phyloP scores from a whole-genome alignment of 2,329 filamentous ascomycete genomes.

The Thielaviopsis ethacetica region DNA sequence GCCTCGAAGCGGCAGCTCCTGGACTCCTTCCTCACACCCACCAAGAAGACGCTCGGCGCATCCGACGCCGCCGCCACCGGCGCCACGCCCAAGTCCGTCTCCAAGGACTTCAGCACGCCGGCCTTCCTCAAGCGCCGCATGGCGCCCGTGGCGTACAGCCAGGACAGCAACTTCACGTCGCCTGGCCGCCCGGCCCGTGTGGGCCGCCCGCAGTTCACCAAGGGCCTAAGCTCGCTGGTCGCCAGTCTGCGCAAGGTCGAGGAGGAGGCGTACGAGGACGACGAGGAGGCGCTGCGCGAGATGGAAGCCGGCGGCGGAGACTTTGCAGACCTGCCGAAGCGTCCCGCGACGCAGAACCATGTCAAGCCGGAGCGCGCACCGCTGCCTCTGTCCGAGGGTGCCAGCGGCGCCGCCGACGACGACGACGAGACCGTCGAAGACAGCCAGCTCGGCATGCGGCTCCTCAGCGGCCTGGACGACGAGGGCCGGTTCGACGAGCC shows the following conservation, averaged over 20 bases:
- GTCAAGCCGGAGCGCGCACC: constrained; percentile 13
- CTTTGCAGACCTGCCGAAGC: constrained; percentile 10
- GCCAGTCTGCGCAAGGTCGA: constrained; percentile 53
- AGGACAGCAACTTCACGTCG: background rate
- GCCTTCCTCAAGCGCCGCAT: constrained; percentile 39
- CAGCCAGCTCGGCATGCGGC: constrained; percentile 24
- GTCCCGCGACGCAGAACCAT: constrained; percentile 3
- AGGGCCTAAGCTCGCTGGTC: constrained; percentile 59
- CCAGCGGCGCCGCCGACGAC: background rate
- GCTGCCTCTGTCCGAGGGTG: background rate
- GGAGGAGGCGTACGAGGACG: constrained; percentile 54
- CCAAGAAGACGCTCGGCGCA: constrained; percentile 31
- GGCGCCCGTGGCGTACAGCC: background rate
- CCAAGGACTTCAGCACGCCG: constrained; percentile 49
- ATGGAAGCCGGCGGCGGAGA: constrained; percentile 39
- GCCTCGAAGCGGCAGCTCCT: constrained; percentile 44
- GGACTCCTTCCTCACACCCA: constrained; percentile 49
- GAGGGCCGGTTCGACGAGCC: constrained; percentile 40
- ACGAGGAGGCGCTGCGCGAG: constrained; percentile 58
- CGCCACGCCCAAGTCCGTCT: constrained; percentile 33
- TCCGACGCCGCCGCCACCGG: constrained; percentile 16
- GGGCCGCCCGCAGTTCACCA: constrained; percentile 44
- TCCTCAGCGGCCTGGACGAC: constrained; percentile 48
- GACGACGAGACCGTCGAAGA: constrained; percentile 24
- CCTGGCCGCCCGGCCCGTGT: constrained; percentile 27